Conservation (phyloP, 306 rosid species). For the Lupinus albus region DNA sequence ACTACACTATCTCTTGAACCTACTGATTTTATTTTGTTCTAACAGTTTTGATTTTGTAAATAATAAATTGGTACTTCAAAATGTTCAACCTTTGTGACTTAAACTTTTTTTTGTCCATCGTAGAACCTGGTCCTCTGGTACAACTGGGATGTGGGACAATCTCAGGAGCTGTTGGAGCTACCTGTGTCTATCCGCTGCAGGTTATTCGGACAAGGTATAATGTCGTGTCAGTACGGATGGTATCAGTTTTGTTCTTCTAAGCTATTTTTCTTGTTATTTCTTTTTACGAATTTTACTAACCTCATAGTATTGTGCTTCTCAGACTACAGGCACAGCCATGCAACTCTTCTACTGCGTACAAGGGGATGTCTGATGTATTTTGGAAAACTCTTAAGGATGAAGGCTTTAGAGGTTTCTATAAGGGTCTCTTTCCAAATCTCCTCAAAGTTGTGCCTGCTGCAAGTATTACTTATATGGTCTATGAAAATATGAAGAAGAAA, state of each 20-base stretch:
- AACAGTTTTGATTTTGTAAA: background rate
- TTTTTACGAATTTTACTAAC: constrained; percentile 29
- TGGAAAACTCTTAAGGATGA: constrained; percentile 54
- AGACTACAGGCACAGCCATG: constrained; percentile 58
- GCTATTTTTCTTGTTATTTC: constrained; percentile 22
- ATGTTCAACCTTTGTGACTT: constrained; percentile 3
- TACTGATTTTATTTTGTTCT: constrained; percentile 6
- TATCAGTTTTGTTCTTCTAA: constrained; percentile 5
- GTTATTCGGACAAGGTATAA: constrained; percentile 61
- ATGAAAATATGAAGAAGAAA: constrained; percentile 57
- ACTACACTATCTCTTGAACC: constrained; percentile 29
- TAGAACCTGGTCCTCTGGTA: constrained; percentile 57
- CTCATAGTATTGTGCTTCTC: constrained; percentile 30
- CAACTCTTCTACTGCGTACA: constrained; percentile 44
- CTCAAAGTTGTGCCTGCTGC: constrained; percentile 69
- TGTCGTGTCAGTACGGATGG: background rate
- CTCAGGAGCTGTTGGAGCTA: constrained; percentile 60
- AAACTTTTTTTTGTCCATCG: constrained; percentile 15
- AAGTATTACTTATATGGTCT: constrained; percentile 59
- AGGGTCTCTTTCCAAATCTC: constrained; percentile 62
- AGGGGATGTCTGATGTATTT: constrained; percentile 62
- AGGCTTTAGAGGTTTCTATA: constrained; percentile 55
- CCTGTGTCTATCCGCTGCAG: constrained; percentile 60
- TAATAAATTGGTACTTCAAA: background rate
- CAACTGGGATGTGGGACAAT: constrained; percentile 63